Conservation (phyloP, 805 yeast genomes). For the Maudiozyma bulderi region DNA sequence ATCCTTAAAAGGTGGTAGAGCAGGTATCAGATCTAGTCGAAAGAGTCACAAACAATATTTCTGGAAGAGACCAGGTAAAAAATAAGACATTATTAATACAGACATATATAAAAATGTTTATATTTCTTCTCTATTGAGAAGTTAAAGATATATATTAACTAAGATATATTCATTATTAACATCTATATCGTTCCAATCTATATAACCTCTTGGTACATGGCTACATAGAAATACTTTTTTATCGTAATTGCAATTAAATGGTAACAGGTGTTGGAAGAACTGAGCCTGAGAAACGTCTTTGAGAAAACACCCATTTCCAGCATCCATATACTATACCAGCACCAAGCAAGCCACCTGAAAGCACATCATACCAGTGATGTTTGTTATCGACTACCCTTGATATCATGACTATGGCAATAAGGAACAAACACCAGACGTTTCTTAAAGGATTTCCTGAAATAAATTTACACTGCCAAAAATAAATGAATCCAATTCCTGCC, state of each 20-base stretch:
- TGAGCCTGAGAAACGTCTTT: background rate
- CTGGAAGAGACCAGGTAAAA: slow-evolving; percentile 37
- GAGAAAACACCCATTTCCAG: slow-evolving; percentile 9
- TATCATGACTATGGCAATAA: slow-evolving; percentile 19
- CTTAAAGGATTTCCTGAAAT: slow-evolving; percentile 9
- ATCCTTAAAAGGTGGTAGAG: slow-evolving; percentile 65
- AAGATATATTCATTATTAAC: background rate
- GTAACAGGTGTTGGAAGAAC: background rate
- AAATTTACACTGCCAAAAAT: slow-evolving; percentile 18
- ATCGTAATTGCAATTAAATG: background rate
- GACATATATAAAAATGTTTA: background rate
- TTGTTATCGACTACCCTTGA: slow-evolving; percentile 24
- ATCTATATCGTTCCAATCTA: background rate
- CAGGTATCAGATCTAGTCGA: slow-evolving; percentile 80
- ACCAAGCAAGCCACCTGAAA: slow-evolving; percentile 19
- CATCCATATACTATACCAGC: slow-evolving; percentile 5
- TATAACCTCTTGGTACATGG: background rate
- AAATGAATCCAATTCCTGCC: slow-evolving; percentile 17
- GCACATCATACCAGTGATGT: slow-evolving; percentile 27
- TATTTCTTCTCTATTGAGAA: background rate
- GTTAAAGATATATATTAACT: background rate
- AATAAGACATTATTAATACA: background rate
- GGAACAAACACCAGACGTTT: slow-evolving; percentile 22
- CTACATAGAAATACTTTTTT: background rate
- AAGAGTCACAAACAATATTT: slow-evolving; percentile 76